Evolutionary conservation across 257 asterid species (phyloP).

Genomic region (Henckelia pumila): DNA sequence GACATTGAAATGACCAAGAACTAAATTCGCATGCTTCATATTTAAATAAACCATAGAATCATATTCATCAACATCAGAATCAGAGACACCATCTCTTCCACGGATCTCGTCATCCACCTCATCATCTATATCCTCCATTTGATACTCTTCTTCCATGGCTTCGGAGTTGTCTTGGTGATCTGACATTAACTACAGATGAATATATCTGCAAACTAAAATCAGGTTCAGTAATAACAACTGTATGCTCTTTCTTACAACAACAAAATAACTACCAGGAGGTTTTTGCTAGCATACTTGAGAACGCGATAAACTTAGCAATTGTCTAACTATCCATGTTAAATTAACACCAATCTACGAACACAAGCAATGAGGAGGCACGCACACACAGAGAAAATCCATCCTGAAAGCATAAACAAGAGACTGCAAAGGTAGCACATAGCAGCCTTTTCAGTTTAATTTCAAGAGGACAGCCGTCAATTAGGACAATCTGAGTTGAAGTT

Average conservation of each 20-base stretch:
- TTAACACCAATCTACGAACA: too few relatives aligned
- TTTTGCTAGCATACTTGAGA: background rate
- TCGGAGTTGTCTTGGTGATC: constrained; percentile 58
- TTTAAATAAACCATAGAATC: constrained; percentile 61
- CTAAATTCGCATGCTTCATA: constrained; percentile 6
- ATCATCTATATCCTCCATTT: constrained; percentile 74
- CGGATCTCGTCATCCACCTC: constrained; percentile 64
- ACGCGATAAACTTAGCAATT: background rate
- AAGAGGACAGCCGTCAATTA: background rate
- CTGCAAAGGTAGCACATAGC: background rate
- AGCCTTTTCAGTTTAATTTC: background rate
- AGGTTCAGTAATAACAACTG: constrained; percentile 1
- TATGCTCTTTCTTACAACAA: background rate
- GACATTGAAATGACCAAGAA: constrained; percentile 1
- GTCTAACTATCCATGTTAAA: background rate
- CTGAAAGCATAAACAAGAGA: background rate
- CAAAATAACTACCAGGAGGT: background rate
- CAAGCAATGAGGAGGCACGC: background rate
- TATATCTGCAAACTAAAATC: constrained; percentile 27
- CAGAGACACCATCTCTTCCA: constrained; percentile 60
- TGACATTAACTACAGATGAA: constrained; percentile 54
- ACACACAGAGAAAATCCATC: background rate
- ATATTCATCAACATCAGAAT: constrained; percentile 79
- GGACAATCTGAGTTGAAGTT: too few relatives aligned
- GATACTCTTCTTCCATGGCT: constrained; percentile 78